Conservation (phyloP, 1,284 basidiomycete genomes). For the Fomitopsis schrenkii region DNA sequence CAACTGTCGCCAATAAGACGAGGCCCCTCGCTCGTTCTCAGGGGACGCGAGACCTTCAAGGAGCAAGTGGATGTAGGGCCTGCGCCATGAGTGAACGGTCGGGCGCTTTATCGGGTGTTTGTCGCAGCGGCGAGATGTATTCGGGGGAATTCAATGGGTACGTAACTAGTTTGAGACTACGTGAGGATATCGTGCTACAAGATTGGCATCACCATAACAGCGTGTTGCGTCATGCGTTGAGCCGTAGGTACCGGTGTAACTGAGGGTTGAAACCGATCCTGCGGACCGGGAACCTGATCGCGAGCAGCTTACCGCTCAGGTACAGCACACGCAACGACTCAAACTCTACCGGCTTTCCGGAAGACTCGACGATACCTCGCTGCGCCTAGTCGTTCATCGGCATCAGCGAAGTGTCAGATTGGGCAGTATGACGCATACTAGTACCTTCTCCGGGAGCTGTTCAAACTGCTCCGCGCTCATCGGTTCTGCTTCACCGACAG, state of each 20-base stretch:
- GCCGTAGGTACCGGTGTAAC: neutral
- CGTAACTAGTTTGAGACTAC: neutral
- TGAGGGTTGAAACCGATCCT: neutral
- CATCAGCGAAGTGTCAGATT: neutral
- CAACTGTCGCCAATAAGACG: too few relatives aligned
- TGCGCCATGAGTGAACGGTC: too few relatives aligned
- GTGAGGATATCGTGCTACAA: neutral
- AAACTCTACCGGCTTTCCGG: neutral
- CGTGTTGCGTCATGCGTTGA: neutral
- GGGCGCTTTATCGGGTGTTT: too few relatives aligned
- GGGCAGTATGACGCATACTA: neutral
- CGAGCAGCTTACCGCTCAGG: neutral
- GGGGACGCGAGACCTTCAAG: too few relatives aligned
- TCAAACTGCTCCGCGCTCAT: neutral
- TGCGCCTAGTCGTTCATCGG: neutral
- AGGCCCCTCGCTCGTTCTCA: too few relatives aligned
- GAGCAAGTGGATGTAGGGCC: too few relatives aligned
- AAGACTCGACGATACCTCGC: neutral
- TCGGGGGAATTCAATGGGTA: too few relatives aligned
- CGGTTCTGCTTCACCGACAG: neutral
- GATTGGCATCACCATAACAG: neutral
- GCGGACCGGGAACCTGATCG: constrained; percentile 2
- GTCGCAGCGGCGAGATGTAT: too few relatives aligned
- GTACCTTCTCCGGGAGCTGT: neutral
- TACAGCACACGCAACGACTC: neutral